phyloP scores from a whole-genome alignment of 495 filamentous ascomycete species.

The Lentithecium fluviatile region DNA sequence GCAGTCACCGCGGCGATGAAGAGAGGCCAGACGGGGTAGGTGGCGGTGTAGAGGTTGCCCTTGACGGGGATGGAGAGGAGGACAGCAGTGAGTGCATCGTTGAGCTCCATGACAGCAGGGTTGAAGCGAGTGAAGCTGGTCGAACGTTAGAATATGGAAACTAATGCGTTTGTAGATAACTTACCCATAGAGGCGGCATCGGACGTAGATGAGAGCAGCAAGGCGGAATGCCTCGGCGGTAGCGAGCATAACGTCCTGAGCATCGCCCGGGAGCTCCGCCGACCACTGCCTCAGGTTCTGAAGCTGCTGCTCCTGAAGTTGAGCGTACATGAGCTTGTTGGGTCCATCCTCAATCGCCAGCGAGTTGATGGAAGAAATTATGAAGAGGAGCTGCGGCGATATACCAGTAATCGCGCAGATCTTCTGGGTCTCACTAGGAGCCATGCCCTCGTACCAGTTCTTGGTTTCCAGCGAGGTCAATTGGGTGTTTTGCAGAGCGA shows the following conservation, averaged over 20 bases:
- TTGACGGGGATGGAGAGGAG: constrained; percentile 32
- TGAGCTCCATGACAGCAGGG: constrained; percentile 27
- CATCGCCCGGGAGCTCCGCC: constrained; percentile 10
- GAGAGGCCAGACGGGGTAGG: constrained; percentile 30
- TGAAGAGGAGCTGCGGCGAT: constrained; percentile 28
- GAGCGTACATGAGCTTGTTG: constrained; percentile 23
- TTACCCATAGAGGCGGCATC: constrained; percentile 30
- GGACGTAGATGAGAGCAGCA: constrained; percentile 26
- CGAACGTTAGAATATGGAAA: not conserved
- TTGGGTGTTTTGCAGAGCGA: constrained; percentile 15
- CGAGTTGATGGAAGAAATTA: constrained; percentile 27
- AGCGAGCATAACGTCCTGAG: constrained; percentile 18
- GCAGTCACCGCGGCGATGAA: constrained; percentile 26
- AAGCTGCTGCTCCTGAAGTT: constrained; percentile 20
- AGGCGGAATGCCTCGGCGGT: constrained; percentile 27
- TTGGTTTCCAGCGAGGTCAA: constrained; percentile 23
- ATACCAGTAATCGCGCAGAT: constrained; percentile 25
- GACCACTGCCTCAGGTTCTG: constrained; percentile 26
- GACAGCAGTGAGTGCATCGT: constrained; percentile 22
- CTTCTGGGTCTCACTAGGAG: constrained; percentile 18
- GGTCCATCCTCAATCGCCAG: constrained; percentile 18
- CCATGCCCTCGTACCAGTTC: constrained; percentile 22
- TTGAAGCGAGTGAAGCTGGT: constrained; percentile 22
- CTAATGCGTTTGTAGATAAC: not conserved
- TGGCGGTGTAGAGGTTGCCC: constrained; percentile 28